phyloP scores from a whole-genome alignment of 805 yeast species.

The Saccharomyces paradoxus region DNA sequence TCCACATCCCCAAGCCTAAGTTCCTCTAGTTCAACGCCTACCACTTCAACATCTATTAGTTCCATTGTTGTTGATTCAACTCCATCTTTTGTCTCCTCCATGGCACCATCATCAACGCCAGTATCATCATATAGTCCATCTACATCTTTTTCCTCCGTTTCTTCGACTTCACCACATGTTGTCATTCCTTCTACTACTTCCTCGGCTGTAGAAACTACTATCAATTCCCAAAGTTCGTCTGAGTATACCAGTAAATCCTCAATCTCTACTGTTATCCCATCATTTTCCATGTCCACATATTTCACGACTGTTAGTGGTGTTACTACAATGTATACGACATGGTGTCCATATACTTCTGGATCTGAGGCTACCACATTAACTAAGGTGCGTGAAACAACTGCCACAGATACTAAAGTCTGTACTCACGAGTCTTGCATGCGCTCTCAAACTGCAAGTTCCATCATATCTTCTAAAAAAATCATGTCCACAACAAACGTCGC shows the following conservation, averaged over 20 bases:
- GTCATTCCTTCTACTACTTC: not conserved
- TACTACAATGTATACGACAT: constrained; percentile 7
- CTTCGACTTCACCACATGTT: not conserved
- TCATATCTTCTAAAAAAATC: not conserved
- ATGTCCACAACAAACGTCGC: not conserved
- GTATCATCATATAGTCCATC: not conserved
- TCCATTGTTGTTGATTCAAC: not conserved
- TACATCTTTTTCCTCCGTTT: not conserved
- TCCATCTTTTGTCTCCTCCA: not conserved
- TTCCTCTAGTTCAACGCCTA: not conserved
- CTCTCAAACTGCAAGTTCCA: not conserved
- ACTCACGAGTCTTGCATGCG: not conserved
- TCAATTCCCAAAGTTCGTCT: not conserved
- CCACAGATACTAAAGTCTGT: not conserved
- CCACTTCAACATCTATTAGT: not conserved
- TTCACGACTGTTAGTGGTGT: constrained; percentile 8
- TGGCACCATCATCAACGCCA: not conserved
- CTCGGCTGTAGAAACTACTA: not conserved
- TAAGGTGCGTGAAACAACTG: not conserved
- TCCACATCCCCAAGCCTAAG: not conserved
- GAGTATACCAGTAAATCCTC: not conserved
- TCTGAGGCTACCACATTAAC: not conserved
- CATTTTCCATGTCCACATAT: constrained; percentile 2
- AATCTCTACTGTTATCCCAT: not conserved
- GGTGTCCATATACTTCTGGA: constrained; percentile 5